Base-by-base conservation (phyloP, 2,329 filamentous ascomycete species). In the Aspergillus tubingensis region DNA sequence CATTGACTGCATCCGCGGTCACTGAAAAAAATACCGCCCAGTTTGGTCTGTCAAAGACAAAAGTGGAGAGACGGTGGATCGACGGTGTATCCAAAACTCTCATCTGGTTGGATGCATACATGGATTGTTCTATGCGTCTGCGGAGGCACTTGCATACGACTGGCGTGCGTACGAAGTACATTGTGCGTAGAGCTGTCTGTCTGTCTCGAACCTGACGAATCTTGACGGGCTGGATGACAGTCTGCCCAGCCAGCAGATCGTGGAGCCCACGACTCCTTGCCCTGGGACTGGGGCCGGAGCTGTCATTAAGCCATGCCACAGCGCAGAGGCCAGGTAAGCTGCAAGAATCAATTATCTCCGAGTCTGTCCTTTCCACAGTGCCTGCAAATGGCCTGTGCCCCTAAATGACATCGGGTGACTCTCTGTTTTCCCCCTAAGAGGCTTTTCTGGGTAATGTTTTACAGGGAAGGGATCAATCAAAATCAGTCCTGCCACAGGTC, bases 81-180 rank as follows among this genome's bases (percentile, higher is more conserved):
- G 55, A 43, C 59, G 61, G 65, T 48, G 50, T 63, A 61, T 66
- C 61, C 30, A 63, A 66, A 63, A 58, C 30, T 58, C 62, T 57
- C 47, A 51, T 30, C 43, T 56, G 54, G 54, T 59, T 52, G 51
- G 60, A 54, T 51, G 50, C 50, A 27, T 39, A 52, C 17, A 51
- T 52, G 52, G 43, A 61, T 54, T 55, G 51, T 13, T 51, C 21
- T 48, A 57, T 60, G 53, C 52, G 43, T 32, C 6, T 17, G 27
- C 13, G 48, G 50, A 56, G 53, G 55, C 38, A 44, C 41, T 47
- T 55, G 53, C 53, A 55, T 55, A 32, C 41, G 41, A 44, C 41
- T 6, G 30, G 23, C 53, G 30, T 36, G 43, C 53, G 39, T 36
- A 36, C 32, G 32, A 11, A 36, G 32, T 36, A 32, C 53, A 47